Conservation (phyloP, 164 flowering plant species). For the Cinnamomum micranthum region DNA sequence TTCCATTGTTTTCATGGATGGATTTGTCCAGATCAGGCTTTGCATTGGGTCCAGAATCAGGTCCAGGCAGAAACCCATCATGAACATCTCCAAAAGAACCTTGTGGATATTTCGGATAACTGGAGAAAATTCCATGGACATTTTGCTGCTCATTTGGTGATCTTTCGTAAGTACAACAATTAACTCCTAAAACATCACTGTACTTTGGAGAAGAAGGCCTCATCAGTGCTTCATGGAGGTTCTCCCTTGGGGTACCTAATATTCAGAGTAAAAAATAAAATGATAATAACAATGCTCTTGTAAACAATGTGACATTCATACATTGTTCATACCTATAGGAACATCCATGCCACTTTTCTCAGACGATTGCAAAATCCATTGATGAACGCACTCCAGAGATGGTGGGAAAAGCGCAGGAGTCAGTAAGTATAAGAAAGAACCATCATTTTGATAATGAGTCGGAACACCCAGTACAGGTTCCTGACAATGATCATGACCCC, state of each 20-base stretch:
- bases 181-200: constrained; percentile 7
- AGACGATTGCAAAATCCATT: constrained; percentile 40
- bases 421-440: constrained; percentile 61
- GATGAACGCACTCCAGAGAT: constrained; percentile 46
- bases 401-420: constrained; percentile 76
- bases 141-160: constrained; percentile 3
- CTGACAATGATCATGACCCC: constrained; percentile 16
- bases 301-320: neutral
- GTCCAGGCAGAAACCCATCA: constrained; percentile 14
- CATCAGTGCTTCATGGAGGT: neutral
- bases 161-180: constrained; percentile 2
- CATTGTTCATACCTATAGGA: constrained; percentile 29
- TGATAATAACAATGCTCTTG: constrained; percentile 2
- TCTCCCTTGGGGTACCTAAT: constrained; percentile 23
- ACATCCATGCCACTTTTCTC: constrained; percentile 8
- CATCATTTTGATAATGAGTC: constrained; percentile 66
- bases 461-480: constrained; percentile 52
- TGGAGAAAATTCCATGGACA: constrained; percentile 17
- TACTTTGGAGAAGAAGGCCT: constrained; percentile 21
- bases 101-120: constrained; percentile 15
- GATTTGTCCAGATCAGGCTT: constrained; percentile 14
- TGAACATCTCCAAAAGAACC: constrained; percentile 19
- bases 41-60: constrained; percentile 14
- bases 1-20: constrained; percentile 19
- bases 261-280: constrained; percentile 12